These are phyloP conservation scores for Sporothrix sp. DNA, from an alignment of 2,329 filamentous ascomycete species.

Conservation along the genomic window DNA sequence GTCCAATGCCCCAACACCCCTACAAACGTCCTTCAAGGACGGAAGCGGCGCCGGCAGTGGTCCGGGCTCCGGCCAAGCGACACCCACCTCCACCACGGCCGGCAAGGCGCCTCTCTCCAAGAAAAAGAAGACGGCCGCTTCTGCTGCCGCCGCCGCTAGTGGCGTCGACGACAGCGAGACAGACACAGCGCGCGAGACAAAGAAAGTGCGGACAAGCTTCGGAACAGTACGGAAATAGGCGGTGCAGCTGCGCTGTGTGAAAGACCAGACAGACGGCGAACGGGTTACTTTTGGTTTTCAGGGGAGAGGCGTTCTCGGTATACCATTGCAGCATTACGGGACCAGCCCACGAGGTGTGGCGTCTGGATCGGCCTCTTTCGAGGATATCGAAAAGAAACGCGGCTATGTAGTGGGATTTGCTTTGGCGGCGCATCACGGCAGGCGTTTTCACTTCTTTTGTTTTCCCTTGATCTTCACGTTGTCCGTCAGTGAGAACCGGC, in stretches of 20 bases:
- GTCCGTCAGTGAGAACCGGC: too few relatives aligned
- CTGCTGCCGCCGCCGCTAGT: conserved; percentile 18
- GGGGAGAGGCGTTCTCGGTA: not conserved
- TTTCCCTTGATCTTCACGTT: too few relatives aligned
- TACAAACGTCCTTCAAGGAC: conserved; percentile 43
- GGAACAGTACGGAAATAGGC: conserved; percentile 39
- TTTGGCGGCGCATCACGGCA: too few relatives aligned
- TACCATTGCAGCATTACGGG: conserved; percentile 3
- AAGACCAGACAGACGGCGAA: not conserved
- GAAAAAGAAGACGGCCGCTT: conserved; percentile 36
- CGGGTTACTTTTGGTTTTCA: not conserved
- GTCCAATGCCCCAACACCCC: conserved; percentile 44
- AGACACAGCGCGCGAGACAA: conserved; percentile 40
- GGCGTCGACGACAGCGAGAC: conserved; percentile 46
- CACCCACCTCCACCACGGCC: conserved; percentile 43
- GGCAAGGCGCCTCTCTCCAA: conserved; percentile 40
- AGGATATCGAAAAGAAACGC: too few relatives aligned
- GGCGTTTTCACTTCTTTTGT: too few relatives aligned
- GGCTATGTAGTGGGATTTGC: too few relatives aligned
- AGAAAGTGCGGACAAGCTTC: conserved; percentile 50
- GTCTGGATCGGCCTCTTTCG: too few relatives aligned
- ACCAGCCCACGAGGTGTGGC: too few relatives aligned
- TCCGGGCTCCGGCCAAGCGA: conserved; percentile 40
- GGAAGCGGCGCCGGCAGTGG: conserved; percentile 21
- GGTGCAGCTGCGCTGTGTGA: not conserved